Base-by-base conservation (phyloP, 257 asterid species). In the Jacaranda mimosifolia region DNA sequence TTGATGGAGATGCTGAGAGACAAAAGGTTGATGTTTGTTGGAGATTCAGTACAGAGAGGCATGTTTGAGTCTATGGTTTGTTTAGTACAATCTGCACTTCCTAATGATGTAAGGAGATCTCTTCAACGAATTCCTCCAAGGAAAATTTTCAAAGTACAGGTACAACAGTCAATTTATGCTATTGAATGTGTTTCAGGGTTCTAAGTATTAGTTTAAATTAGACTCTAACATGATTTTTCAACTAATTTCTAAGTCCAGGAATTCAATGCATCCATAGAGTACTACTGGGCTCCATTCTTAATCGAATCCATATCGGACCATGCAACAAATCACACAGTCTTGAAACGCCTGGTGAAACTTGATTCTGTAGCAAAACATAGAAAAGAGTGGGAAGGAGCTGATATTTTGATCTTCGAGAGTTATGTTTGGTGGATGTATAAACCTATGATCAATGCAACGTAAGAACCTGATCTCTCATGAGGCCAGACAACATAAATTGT, bases 371-470 rank as follows among this genome's bases (percentile, higher is more conserved):
- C 92, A 15, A 91, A 89, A 74, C 97, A 91, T 75, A 75, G 91
- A 79, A 77, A 77, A 48, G 90, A 91, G 59, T 95, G 99, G 99
- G 85, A 85, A 72, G 89, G 89, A 67, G 98, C 81, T 12, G 88
- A 95, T 70, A 70, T 95, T 66, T 77, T 95, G 88, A 82, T 91
- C 38, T 95, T 95, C 66, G 96, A 91, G 85, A 95, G 96, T 58
- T 95, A 93, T 21, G 94, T 95, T 18, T 95, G 99, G 99, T 95
- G 99, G 99, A 95, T 95, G 97, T 75, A 88, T 82, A 89, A 84
- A 71, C 99, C 93, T 42, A 84, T 82, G 2, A 91, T 90, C 70
- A 91, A 91, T n/a, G 97, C 96, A 48, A 89, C 91, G 97, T 94
- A 72, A 82, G 88, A 52, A 58, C 32, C 18, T 10, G 59, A 10